Conservation (phyloP, 768 basidiomycete genomes). For the Multifurca ochricompacta region DNA sequence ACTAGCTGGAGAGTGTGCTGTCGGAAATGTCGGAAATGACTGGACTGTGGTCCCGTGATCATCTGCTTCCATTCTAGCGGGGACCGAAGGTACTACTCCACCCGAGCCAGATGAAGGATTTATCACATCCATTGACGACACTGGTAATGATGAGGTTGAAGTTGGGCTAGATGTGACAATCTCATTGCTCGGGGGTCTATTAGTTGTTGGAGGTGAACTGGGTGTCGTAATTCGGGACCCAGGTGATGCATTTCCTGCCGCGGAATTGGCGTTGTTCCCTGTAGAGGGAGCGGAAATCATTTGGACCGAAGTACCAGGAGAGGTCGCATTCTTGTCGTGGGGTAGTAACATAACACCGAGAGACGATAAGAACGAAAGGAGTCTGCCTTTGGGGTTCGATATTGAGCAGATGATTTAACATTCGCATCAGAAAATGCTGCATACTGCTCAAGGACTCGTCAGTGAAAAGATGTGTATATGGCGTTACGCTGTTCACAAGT, state of each 20-base stretch:
- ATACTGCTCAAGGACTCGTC: not conserved
- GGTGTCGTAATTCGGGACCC: not conserved
- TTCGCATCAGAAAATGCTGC: not conserved
- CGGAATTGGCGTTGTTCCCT: not conserved
- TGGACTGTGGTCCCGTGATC: not conserved
- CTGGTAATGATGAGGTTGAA: not conserved
- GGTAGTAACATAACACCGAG: not conserved
- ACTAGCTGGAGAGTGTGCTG: not conserved
- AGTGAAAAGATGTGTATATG: not conserved
- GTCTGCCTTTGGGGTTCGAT: conserved; percentile 7
- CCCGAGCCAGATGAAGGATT: not conserved
- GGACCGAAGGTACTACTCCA: not conserved
- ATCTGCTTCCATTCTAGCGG: not conserved
- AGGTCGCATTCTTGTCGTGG: not conserved
- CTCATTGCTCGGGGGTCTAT: not conserved
- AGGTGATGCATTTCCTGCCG: not conserved
- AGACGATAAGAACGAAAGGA: conserved; percentile 3
- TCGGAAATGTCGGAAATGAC: not conserved
- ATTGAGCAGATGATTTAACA: not conserved
- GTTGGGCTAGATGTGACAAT: not conserved
- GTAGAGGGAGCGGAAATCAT: not conserved
- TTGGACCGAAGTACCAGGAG: not conserved
- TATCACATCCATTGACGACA: not conserved
- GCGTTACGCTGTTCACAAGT: conserved; percentile 4
- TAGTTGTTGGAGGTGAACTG: not conserved